Evolutionary conservation across 2,329 filamentous ascomycete genomes (phyloP).

Genomic region (Acephala macrosclerotiorum): DNA sequence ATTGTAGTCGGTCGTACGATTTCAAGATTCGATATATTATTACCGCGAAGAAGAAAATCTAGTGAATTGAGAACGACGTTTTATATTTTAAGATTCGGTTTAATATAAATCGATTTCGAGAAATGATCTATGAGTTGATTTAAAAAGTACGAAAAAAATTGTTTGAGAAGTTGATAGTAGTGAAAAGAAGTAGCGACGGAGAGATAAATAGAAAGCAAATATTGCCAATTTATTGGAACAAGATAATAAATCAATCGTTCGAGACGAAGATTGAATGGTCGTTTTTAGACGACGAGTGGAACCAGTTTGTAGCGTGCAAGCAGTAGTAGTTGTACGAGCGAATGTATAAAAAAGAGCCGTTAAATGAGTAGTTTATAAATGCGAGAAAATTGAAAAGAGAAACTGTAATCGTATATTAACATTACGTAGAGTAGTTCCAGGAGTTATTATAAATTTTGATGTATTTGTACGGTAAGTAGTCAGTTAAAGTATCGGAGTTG

Average conservation of each 20-base stretch:
- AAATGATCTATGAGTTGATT: no score
- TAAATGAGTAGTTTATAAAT: conserved; percentile 12
- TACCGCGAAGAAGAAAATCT: conserved; percentile 14
- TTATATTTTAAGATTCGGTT: neutral
- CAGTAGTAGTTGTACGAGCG: neutral
- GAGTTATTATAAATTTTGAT: conserved; percentile 20
- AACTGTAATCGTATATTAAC: conserved; percentile 16
- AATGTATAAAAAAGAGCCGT: neutral
- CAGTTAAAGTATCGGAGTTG: conserved; percentile 20
- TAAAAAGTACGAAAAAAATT: no score
- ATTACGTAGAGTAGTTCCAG: conserved; percentile 19
- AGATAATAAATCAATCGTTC: no score
- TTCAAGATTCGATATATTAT: conserved; percentile 28
- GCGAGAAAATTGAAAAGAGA: conserved; percentile 18
- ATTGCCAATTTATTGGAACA: no score
- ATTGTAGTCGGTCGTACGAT: conserved; percentile 17
- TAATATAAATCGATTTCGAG: no score
- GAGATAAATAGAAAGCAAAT: no score
- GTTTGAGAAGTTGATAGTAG: no score
- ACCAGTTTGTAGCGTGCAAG: no score
- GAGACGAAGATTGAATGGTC: no score
- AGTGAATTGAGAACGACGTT: conserved; percentile 9
- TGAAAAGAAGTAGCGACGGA: neutral
- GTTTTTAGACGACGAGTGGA: no score
- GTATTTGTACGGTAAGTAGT: conserved; percentile 22